phyloP scores from a whole-genome alignment of 805 yeast species.

The Starmerella etchellsii region DNA sequence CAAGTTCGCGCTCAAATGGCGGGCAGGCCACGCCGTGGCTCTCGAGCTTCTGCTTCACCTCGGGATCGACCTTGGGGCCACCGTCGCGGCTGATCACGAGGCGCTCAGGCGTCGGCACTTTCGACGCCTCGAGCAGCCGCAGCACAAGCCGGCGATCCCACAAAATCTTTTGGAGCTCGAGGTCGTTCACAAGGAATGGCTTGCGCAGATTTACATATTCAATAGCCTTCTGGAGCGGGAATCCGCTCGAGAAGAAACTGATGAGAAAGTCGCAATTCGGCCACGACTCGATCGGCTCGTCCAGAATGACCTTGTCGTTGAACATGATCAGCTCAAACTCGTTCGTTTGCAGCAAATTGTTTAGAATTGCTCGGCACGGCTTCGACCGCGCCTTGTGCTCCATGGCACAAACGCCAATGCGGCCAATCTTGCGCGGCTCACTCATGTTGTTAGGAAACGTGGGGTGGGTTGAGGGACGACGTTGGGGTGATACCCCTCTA shows the following conservation, averaged over 20 bases:
- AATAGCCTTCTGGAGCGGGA: constrained; percentile 92
- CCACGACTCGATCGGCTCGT: constrained; percentile 92
- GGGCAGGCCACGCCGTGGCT: constrained; percentile 45
- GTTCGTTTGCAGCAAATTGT: constrained; percentile 76
- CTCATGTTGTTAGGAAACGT: no score
- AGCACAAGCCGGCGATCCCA: constrained; percentile 95
- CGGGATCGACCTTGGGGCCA: constrained; percentile 74
- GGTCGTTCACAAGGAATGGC: constrained; percentile 80
- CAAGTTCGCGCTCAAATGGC: constrained; percentile 44
- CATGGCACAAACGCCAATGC: constrained; percentile 98
- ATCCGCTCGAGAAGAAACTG: constrained; percentile 88
- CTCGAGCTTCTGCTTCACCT: constrained; percentile 45
- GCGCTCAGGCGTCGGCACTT: constrained; percentile 84
- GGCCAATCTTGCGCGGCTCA: constrained; percentile 41
- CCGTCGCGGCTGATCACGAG: constrained; percentile 91
- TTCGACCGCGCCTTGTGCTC: constrained; percentile 91
- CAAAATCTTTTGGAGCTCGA: constrained; percentile 79
- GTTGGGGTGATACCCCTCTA: no score
- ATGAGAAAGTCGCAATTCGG: constrained; percentile 95
- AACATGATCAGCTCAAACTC: constrained; percentile 94
- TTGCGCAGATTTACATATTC: constrained; percentile 76
- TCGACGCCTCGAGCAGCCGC: constrained; percentile 57
- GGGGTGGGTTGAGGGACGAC: no score
- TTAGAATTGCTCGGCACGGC: constrained; percentile 85
- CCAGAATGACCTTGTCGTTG: constrained; percentile 93